phyloP scores from a whole-genome alignment of 164 flowering plant species.

The Tetrastigma voinierianum region DNA sequence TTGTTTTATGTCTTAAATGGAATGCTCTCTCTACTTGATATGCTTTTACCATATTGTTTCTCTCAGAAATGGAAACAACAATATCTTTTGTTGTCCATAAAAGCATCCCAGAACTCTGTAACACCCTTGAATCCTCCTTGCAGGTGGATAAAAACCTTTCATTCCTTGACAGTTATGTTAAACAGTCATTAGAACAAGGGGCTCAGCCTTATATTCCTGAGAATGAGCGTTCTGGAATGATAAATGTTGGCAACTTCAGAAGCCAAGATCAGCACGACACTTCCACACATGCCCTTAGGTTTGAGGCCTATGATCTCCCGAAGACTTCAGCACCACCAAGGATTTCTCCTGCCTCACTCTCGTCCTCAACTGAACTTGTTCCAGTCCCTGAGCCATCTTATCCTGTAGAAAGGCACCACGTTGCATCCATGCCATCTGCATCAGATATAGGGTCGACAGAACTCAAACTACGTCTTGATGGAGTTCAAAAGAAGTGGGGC shows the following conservation, averaged over 20 bases:
- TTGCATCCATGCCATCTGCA: conserved; percentile 28
- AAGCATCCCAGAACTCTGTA: neutral
- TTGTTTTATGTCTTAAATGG: too few species aligned
- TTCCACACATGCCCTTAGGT: conserved; percentile 70
- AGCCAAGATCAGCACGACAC: conserved; percentile 58
- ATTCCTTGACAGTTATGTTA: conserved; percentile 69
- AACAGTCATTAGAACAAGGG: conserved; percentile 71
- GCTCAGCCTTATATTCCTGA: conserved; percentile 87
- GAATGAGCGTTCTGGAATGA: conserved; percentile 62
- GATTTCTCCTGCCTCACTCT: conserved; percentile 27
- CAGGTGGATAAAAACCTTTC: conserved; percentile 71
- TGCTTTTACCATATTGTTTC: too few species aligned
- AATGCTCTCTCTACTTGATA: too few species aligned
- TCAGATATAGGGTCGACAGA: conserved; percentile 48
- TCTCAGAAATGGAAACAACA: too few species aligned
- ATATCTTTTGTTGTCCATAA: too few species aligned
- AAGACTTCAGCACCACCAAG: conserved; percentile 51
- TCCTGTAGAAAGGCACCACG: conserved; percentile 40
- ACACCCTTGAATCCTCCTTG: conserved; percentile 2
- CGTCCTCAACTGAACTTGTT: conserved; percentile 62
- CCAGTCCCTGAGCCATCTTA: conserved; percentile 59
- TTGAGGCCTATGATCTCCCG: conserved; percentile 96
- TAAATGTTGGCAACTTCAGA: conserved; percentile 43
- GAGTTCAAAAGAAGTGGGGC: conserved; percentile 99
- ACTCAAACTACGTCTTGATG: conserved; percentile 80